phyloP scores from a whole-genome alignment of 2,329 filamentous ascomycete species.

The Cercospora sojina region DNA sequence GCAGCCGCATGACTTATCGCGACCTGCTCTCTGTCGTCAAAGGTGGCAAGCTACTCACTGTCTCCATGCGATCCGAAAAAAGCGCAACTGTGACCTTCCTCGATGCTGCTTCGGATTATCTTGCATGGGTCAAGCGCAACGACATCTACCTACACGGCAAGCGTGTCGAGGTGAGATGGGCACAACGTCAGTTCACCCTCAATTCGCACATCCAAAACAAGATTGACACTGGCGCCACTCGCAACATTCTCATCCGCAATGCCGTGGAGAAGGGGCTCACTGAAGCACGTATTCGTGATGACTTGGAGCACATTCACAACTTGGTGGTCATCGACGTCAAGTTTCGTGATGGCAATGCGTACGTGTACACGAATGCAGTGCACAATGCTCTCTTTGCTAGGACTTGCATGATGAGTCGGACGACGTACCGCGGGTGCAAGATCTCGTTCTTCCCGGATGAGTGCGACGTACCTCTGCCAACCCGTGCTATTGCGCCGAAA shows the following conservation, averaged over 20 bases:
- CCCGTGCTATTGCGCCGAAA: constrained; percentile 32
- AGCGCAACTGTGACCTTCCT: constrained; percentile 69
- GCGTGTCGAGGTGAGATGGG: constrained; percentile 68
- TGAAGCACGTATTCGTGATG: constrained; percentile 63
- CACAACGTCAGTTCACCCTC: constrained; percentile 67
- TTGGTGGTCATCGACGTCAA: constrained; percentile 66
- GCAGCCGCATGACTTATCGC: constrained; percentile 61
- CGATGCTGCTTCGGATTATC: constrained; percentile 61
- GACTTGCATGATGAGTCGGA: constrained; percentile 70
- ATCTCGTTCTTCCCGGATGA: constrained; percentile 74
- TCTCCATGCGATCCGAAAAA: constrained; percentile 64
- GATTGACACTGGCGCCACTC: constrained; percentile 64
- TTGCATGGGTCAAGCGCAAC: constrained; percentile 61
- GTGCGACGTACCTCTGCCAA: constrained; percentile 60
- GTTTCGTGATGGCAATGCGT: constrained; percentile 60
- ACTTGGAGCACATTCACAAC: constrained; percentile 81
- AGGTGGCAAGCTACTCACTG: constrained; percentile 68
- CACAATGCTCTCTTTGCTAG: constrained; percentile 72
- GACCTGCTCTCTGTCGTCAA: constrained; percentile 66
- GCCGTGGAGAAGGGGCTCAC: constrained; percentile 55
- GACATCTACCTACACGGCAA: constrained; percentile 69
- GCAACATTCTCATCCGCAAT: constrained; percentile 69
- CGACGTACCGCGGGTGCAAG: constrained; percentile 66
- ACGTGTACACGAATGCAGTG: constrained; percentile 74
- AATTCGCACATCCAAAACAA: constrained; percentile 63